Evolutionary conservation across 1,284 basidiomycete genomes (phyloP).

Genomic region (Ustilago nuda): DNA sequence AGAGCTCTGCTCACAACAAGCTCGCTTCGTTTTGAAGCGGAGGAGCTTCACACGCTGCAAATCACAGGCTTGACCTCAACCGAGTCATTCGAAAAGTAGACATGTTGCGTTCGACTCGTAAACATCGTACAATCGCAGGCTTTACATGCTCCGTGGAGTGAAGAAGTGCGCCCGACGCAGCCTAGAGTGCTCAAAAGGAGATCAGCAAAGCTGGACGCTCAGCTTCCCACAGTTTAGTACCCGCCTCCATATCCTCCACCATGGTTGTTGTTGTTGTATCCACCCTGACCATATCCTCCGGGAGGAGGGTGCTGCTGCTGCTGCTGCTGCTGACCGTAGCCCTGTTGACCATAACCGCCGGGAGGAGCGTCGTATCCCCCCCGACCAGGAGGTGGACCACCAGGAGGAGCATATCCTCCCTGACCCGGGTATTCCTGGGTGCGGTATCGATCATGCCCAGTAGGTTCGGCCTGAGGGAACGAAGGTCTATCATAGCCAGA

Average conservation of each 20-base stretch:
- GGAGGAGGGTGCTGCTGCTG: constrained; percentile 29
- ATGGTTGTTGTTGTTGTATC: constrained; percentile 13
- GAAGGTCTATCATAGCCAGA: constrained; percentile 17
- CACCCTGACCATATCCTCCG: constrained; percentile 22
- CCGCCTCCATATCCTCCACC: constrained; percentile 34
- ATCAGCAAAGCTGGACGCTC: no score
- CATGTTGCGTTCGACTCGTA: no score
- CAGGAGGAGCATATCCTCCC: constrained; percentile 24
- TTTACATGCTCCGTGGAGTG: background rate
- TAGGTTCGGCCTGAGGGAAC: constrained; percentile 47
- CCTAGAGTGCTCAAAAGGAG: background rate
- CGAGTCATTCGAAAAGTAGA: no score
- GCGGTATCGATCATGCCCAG: constrained; percentile 28
- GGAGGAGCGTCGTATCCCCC: constrained; percentile 29
- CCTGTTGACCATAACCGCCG: constrained; percentile 10
- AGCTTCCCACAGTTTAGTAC: constrained; percentile 7
- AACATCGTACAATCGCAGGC: background rate
- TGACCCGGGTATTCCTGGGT: constrained; percentile 12
- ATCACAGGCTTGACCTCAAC: no score
- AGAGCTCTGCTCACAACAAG: background rate
- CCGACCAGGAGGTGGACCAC: constrained; percentile 24
- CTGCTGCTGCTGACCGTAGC: constrained; percentile 30
- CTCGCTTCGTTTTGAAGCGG: background rate
- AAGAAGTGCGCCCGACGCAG: no score
- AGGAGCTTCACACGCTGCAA: background rate